phyloP scores from a whole-genome alignment of 2,329 filamentous ascomycete species.

The Clathrospora elynae region DNA sequence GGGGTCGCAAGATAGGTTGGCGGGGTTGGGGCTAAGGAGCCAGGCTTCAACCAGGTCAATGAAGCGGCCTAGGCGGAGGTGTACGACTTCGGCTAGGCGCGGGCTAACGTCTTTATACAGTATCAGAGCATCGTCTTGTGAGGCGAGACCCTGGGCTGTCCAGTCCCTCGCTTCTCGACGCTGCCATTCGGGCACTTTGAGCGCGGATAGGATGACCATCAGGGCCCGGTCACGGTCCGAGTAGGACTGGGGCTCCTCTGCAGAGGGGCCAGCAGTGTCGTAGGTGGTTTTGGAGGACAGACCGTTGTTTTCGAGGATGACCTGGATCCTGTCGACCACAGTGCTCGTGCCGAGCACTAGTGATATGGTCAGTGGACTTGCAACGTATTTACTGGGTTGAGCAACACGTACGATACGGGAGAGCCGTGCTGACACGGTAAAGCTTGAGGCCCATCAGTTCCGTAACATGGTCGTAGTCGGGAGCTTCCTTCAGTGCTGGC shows the following conservation, averaged over 20 bases:
- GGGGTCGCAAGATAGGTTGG: not conserved
- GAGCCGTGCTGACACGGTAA: slow-evolving; percentile 5
- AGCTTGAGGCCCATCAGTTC: slow-evolving; percentile 7
- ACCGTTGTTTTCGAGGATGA: slow-evolving; percentile 4
- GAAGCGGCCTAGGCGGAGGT: not conserved
- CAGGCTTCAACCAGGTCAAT: not conserved
- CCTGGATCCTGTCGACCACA: slow-evolving; percentile 3
- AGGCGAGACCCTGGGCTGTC: slow-evolving; percentile 9
- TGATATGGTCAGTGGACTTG: too few species aligned
- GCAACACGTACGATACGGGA: slow-evolving; percentile 8
- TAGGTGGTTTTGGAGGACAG: not conserved
- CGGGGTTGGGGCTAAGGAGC: not conserved
- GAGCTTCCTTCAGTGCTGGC: slow-evolving; percentile 1
- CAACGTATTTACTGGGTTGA: too few species aligned
- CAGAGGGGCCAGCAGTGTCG: not conserved
- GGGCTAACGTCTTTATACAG: slow-evolving; percentile 3
- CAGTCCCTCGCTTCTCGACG: slow-evolving; percentile 4
- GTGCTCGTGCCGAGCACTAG: slow-evolving; percentile 9
- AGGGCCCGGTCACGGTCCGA: slow-evolving; percentile 4
- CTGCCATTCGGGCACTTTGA: not conserved
- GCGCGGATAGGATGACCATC: slow-evolving; percentile 5
- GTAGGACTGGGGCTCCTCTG: not conserved
- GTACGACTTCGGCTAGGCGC: not conserved
- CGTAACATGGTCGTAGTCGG: slow-evolving; percentile 2
- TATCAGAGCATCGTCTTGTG: not conserved